Conservation (phyloP, 2,329 filamentous ascomycete genomes). For the Mycosphaerelloides madeirae region DNA sequence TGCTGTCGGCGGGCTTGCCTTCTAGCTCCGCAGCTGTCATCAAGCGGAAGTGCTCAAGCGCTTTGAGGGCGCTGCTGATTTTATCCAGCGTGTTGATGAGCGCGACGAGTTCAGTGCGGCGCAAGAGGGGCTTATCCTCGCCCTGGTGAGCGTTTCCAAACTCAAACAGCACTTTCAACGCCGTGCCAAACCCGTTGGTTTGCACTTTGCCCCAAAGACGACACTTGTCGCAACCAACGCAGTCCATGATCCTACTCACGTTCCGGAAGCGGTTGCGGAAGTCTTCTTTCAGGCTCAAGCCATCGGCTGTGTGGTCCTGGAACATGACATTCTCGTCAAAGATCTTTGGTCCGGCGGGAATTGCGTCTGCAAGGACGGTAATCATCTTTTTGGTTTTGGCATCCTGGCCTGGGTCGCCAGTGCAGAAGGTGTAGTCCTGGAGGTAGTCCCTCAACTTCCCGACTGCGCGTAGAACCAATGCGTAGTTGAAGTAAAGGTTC, state of each 20-base stretch:
- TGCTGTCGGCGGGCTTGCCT: slow-evolving; percentile 14
- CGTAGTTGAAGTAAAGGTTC: slow-evolving; percentile 99
- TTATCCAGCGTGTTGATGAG: slow-evolving; percentile 91
- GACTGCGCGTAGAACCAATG: slow-evolving; percentile 84
- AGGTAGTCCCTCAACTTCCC: slow-evolving; percentile 84
- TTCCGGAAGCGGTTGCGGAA: slow-evolving; percentile 97
- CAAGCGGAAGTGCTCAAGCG: slow-evolving; percentile 66
- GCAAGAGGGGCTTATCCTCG: slow-evolving; percentile 62
- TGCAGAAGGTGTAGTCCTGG: slow-evolving; percentile 83
- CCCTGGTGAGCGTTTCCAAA: slow-evolving; percentile 63
- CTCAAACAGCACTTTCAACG: slow-evolving; percentile 93
- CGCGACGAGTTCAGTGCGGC: slow-evolving; percentile 88
- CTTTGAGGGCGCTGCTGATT: slow-evolving; percentile 72
- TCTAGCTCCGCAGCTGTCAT: slow-evolving; percentile 38
- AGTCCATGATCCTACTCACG: slow-evolving; percentile 95
- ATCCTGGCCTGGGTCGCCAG: slow-evolving; percentile 77
- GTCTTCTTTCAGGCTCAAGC: slow-evolving; percentile 82
- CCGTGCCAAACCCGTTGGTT: slow-evolving; percentile 88
- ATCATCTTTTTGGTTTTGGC: slow-evolving; percentile 74
- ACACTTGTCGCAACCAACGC: slow-evolving; percentile 97
- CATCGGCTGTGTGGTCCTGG: slow-evolving; percentile 49
- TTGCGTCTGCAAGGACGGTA: slow-evolving; percentile 65
- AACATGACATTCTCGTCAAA: slow-evolving; percentile 98
- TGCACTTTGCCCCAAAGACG: slow-evolving; percentile 97
- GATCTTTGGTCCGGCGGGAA: slow-evolving; percentile 65